Evolutionary conservation across 2,329 filamentous ascomycete genomes (phyloP), one percentile per base, ranked within the genome.

Genomic region (Alternaria arbusti): DNA sequence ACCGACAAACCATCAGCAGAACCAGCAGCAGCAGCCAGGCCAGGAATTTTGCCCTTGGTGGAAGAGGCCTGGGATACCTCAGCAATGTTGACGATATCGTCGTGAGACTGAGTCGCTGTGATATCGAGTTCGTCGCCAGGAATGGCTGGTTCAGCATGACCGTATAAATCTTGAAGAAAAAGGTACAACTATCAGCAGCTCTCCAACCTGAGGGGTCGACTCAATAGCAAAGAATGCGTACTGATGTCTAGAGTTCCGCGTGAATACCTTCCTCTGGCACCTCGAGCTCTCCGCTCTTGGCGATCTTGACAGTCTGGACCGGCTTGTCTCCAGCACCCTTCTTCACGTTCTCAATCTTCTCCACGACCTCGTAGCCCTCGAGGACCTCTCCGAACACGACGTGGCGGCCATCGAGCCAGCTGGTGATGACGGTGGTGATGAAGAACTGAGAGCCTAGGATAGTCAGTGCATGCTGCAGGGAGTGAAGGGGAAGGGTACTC

Each of bases 251-350:
- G 83, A 96, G 91, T 84, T 96, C 92, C 84, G 90, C 88, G 84
- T 94, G 91, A 86, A 93, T 95, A 96, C 93, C 93, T 96, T 96
- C 93, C 86, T 89, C 85, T 80, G 92, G 91, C 71, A 94, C 90
- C 81, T 90, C 87, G 74, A 96, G 85, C 86, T 95, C 92, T 82
- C 93, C 93, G 83, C 91, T 93, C 87, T 94, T 92, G 80, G 81
- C 86, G 77, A 96, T 93, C 86, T 89, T 94, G 82, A 96, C 85
- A 20, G 85, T 78, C 83, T 89, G 82, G 66, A 80, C 78, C 26
- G 93, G 93, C 83, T 89, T 91, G 84, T 94, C 91, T 72, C 87
- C 87, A 47, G 84, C 73, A 68, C 79, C 82, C 79, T 91, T 95
- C 77, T 87, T 81, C 70, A 86, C 85, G 74, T 90, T 88, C 86